These are phyloP conservation scores for Tulasnella sp. DNA, from an alignment of 768 basidiomycete species.

Conservation along the genomic window DNA sequence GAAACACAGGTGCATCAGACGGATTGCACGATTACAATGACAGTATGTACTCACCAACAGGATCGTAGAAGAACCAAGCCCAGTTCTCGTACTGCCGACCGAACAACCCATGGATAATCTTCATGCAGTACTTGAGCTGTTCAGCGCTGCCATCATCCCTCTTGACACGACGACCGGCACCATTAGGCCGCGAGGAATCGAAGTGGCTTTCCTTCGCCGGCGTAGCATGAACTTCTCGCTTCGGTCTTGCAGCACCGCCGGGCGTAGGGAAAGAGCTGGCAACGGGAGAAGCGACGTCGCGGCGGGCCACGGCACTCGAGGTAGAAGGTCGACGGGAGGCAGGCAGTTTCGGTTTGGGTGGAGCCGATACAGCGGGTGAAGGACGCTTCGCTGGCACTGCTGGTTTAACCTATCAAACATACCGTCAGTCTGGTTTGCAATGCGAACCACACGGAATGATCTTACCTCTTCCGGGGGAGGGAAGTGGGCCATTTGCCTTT, in stretches of 20 bases:
- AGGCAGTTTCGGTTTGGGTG: constrained; percentile 30
- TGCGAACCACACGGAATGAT: not conserved
- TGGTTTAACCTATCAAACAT: constrained; percentile 1
- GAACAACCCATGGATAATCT: constrained; percentile 61
- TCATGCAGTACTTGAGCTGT: constrained; percentile 74
- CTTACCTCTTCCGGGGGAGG: constrained; percentile 68
- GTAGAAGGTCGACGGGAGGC: constrained; percentile 61
- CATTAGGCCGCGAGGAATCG: constrained; percentile 36
- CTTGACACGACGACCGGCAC: constrained; percentile 8
- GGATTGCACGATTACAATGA: not conserved
- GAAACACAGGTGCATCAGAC: not conserved
- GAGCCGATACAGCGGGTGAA: constrained; percentile 15
- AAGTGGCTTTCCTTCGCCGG: constrained; percentile 85
- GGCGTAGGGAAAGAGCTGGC: not conserved
- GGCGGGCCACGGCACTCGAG: constrained; percentile 71
- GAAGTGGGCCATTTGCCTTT: constrained; percentile 76
- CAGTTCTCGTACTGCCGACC: constrained; percentile 64
- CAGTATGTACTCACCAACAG: constrained; percentile 67
- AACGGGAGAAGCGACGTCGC: constrained; percentile 33
- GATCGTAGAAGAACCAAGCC: constrained; percentile 83
- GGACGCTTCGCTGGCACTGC: constrained; percentile 10
- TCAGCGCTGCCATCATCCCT: constrained; percentile 63
- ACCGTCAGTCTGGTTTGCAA: not conserved
- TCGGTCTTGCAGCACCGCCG: constrained; percentile 48
- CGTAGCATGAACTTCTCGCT: constrained; percentile 95